Evolutionary conservation across 192 early-diverging fungal genomes (phyloP).

Genomic region (Coemansia brasiliensis): DNA sequence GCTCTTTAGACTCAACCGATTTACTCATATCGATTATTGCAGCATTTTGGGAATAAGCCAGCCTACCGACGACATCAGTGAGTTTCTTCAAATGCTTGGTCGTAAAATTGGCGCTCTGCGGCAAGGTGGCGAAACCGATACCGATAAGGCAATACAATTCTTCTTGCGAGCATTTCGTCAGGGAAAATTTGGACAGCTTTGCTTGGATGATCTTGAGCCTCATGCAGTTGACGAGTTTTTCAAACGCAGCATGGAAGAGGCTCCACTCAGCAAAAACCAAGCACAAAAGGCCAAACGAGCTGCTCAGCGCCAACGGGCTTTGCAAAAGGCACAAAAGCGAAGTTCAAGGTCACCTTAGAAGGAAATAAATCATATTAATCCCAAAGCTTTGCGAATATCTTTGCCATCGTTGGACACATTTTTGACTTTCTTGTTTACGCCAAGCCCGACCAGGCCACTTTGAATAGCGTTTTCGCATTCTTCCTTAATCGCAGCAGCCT

Average conservation of each 20-base stretch:
- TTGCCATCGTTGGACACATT: background rate
- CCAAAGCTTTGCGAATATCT: background rate
- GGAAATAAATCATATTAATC: background rate
- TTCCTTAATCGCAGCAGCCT: slow-evolving; percentile 55
- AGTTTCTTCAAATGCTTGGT: slow-evolving; percentile 66
- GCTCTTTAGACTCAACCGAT: slow-evolving; percentile 78
- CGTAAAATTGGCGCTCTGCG: slow-evolving; percentile 66
- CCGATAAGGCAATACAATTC: slow-evolving; percentile 65
- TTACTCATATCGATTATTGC: slow-evolving; percentile 56
- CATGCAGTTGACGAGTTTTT: slow-evolving; percentile 58
- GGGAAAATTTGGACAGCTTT: slow-evolving; percentile 77
- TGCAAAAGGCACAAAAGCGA: slow-evolving; percentile 21
- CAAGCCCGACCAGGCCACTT: slow-evolving; percentile 30
- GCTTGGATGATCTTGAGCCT: slow-evolving; percentile 75
- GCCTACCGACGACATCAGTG: slow-evolving; percentile 71
- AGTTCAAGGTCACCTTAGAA: no score
- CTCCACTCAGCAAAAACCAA: slow-evolving; percentile 47
- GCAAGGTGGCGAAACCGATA: slow-evolving; percentile 66
- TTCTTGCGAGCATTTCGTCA: slow-evolving; percentile 80
- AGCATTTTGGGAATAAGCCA: slow-evolving; percentile 56
- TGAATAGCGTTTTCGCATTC: slow-evolving; percentile 55
- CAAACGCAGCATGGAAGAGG: slow-evolving; percentile 12
- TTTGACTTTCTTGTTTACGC: background rate
- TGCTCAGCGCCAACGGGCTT: slow-evolving; percentile 36
- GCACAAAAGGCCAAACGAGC: slow-evolving; percentile 40